A percentile compares a stretch with the other conserved stretches of the same genome.
These are phyloP conservation scores for Candida koratica DNA, from an alignment of 805 yeast species.

Conservation along the genomic window DNA sequence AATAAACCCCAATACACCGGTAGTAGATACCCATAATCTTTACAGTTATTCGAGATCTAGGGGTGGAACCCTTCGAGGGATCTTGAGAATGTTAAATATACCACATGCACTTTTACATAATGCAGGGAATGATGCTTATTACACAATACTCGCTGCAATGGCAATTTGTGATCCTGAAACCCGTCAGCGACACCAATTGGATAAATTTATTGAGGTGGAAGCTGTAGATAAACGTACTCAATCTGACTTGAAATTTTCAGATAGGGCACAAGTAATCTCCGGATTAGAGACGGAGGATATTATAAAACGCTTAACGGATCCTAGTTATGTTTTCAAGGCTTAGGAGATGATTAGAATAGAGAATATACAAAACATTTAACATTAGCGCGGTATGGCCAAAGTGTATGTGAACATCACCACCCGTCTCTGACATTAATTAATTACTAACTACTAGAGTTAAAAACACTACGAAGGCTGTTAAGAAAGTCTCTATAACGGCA, in stretches of 20 bases:
- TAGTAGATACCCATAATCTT: constrained; percentile 48
- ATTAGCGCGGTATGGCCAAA: constrained; percentile 6
- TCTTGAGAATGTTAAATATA: constrained; percentile 44
- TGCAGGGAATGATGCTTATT: constrained; percentile 70
- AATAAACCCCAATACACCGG: constrained; percentile 32
- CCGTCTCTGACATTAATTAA: too few relatives aligned
- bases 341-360: neutral
- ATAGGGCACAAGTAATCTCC: constrained; percentile 3
- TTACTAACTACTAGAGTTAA: constrained; percentile 7
- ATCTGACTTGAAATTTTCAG: constrained; percentile 11
- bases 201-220: constrained; percentile 14
- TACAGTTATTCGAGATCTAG: constrained; percentile 38
- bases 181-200: constrained; percentile 21
- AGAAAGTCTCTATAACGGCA: constrained; percentile 5
- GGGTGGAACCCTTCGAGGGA: constrained; percentile 44
- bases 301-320: neutral
- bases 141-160: constrained; percentile 51
- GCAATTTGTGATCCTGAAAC: constrained; percentile 47
- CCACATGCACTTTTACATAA: constrained; percentile 63
- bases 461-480: constrained; percentile 7
- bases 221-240: constrained; percentile 2
- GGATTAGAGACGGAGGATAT: neutral
- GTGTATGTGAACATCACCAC: constrained; percentile 10
- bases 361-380: too few relatives aligned
- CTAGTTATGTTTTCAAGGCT: neutral